A percentile compares a stretch with the other conserved stretches of the same genome.
These are phyloP conservation scores for Phlebiopsis flavidoalba DNA, from an alignment of 768 basidiomycete genomes.

Conservation along the genomic window DNA sequence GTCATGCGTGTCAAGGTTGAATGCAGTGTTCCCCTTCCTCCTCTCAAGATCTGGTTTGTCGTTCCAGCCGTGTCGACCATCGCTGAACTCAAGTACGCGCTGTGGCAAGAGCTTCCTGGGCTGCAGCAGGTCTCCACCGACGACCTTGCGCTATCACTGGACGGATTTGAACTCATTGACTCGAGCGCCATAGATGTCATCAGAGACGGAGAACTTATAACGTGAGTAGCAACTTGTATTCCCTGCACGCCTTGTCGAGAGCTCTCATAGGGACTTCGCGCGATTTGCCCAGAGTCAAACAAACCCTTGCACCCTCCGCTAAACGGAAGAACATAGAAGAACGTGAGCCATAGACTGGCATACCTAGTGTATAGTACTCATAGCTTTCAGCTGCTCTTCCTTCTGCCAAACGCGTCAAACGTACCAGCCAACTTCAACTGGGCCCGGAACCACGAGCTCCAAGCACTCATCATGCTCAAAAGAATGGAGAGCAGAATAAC, in stretches of 20 bases:
- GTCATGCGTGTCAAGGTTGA: constrained; percentile 24
- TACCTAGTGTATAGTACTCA: background rate
- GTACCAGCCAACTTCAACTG: background rate
- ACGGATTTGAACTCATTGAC: constrained; percentile 27
- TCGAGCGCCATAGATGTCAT: constrained; percentile 22
- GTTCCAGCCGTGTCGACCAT: constrained; percentile 17
- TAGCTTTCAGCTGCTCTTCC: background rate
- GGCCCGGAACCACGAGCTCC: too few relatives aligned
- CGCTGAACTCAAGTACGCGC: constrained; percentile 19
- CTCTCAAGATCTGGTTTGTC: constrained; percentile 25
- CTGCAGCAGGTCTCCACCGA: constrained; percentile 9
- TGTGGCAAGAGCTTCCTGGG: constrained; percentile 18
- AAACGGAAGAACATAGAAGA: constrained; percentile 17
- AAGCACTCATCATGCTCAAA: background rate
- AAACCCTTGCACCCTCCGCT: background rate
- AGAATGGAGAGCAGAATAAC: background rate
- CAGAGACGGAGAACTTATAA: constrained; percentile 25
- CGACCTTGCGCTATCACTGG: constrained; percentile 21
- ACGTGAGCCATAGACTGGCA: background rate
- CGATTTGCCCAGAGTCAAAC: constrained; percentile 16
- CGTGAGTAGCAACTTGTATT: constrained; percentile 14
- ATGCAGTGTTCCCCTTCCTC: constrained; percentile 19
- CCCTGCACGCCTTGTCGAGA: constrained; percentile 4
- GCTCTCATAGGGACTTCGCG: constrained; percentile 15
- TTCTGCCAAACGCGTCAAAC: background rate